Conservation (phyloP, 2,329 filamentous ascomycete genomes). For the Graphilbum fragrans region DNA sequence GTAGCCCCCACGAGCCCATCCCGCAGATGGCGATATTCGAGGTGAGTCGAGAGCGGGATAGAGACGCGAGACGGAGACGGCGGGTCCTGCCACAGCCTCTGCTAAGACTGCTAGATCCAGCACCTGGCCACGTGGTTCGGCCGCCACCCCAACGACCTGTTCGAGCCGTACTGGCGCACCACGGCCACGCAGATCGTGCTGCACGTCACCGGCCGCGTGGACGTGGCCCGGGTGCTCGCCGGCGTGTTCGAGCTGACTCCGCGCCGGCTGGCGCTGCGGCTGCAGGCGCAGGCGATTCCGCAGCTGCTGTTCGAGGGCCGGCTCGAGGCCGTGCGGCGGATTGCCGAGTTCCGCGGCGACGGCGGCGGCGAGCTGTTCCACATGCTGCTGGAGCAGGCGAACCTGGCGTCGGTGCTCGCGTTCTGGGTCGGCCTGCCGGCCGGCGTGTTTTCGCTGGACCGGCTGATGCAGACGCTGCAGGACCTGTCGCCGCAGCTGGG, state of each 20-base stretch:
- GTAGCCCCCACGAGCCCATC: constrained; percentile 5
- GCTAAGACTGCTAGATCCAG: constrained; percentile 33
- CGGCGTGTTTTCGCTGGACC: constrained; percentile 6
- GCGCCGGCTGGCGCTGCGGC: constrained; percentile 58
- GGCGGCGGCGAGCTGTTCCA: constrained; percentile 47
- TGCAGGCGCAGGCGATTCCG: constrained; percentile 68
- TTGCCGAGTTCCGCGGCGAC: constrained; percentile 60
- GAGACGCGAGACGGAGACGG: neutral
- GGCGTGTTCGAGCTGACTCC: constrained; percentile 70
- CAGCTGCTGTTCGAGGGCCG: constrained; percentile 70
- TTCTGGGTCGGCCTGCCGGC: constrained; percentile 10
- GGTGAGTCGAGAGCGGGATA: constrained; percentile 2
- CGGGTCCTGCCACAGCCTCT: neutral
- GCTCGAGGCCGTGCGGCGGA: constrained; percentile 53
- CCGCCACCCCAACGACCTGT: constrained; percentile 53
- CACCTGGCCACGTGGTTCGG: constrained; percentile 56
- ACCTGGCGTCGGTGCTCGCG: constrained; percentile 46
- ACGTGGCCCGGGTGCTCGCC: constrained; percentile 67
- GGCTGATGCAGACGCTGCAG: constrained; percentile 9
- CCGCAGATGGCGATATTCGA: constrained; percentile 7
- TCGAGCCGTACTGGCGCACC: constrained; percentile 81
- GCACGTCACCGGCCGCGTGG: constrained; percentile 68
- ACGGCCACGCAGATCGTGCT: constrained; percentile 74
- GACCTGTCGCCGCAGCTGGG: constrained; percentile 6
- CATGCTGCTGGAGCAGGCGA: constrained; percentile 41